A percentile compares a stretch with the other conserved stretches of the same genome.
Conservation (phyloP, 2,329 filamentous ascomycete genomes). For the Arachnomyces sp. region DNA sequence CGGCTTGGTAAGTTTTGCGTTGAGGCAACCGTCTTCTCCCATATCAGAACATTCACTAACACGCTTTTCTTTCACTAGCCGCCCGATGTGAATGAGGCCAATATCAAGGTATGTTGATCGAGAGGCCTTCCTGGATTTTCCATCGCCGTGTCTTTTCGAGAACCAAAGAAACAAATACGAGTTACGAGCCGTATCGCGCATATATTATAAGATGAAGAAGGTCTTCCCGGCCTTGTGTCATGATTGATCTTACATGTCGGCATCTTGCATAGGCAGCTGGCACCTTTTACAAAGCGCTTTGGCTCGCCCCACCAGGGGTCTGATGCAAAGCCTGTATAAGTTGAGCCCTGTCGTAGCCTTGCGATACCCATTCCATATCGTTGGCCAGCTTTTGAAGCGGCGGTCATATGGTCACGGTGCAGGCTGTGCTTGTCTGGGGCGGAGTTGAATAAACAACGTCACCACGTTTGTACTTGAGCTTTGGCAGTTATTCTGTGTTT, state of each 20-base stretch:
- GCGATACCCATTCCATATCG: slow-evolving; percentile 29
- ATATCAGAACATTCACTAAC: slow-evolving; percentile 40
- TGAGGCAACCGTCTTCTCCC: slow-evolving; percentile 3
- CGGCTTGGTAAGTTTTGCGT: slow-evolving; percentile 70
- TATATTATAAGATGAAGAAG: too few species aligned
- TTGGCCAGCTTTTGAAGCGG: slow-evolving; percentile 49
- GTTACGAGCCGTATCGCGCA: slow-evolving; percentile 23
- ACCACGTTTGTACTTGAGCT: slow-evolving; percentile 19
- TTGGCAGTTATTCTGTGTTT: slow-evolving; percentile 21
- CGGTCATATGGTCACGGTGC: slow-evolving; percentile 20
- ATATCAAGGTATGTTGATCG: slow-evolving; percentile 99
- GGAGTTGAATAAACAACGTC: too few species aligned
- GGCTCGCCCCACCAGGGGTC: slow-evolving; percentile 23
- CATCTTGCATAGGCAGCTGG: slow-evolving; percentile 25
- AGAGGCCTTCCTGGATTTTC: slow-evolving; percentile 60
- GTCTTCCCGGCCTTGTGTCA: slow-evolving; percentile 17
- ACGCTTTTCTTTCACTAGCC: slow-evolving; percentile 52
- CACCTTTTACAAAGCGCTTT: slow-evolving; percentile 26
- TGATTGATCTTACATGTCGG: slow-evolving; percentile 14
- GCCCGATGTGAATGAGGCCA: slow-evolving; percentile 88
- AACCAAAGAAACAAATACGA: slow-evolving; percentile 19
- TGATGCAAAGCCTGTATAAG: slow-evolving; percentile 34
- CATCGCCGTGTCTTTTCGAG: slow-evolving; percentile 53
- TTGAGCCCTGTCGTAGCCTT: slow-evolving; percentile 53
- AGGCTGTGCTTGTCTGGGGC: slow-evolving; percentile 19